Percentiles rank a stretch among this genome's conserved stretches.
Conservation (phyloP, 306 rosid species). For the Trifolium subterraneum region DNA sequence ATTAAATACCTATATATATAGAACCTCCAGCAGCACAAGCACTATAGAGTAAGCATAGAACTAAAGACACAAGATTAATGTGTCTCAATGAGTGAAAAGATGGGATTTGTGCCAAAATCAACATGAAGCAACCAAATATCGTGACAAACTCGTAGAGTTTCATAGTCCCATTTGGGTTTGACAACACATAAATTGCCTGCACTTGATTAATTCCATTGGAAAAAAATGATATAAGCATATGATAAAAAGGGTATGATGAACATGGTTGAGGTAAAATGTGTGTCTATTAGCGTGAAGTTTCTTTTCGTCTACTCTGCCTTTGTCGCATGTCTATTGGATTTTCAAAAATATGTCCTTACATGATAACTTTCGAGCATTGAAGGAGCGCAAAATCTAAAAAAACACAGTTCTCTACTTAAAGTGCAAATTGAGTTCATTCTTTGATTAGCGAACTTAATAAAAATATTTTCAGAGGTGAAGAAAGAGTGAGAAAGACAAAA, state of each 20-base stretch:
- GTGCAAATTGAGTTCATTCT: too few species aligned
- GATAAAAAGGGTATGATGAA: neutral
- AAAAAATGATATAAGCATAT: neutral
- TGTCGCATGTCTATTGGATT: too few species aligned
- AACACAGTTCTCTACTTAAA: too few species aligned
- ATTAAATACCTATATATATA: constrained; percentile 62
- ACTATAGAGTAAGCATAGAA: constrained; percentile 67
- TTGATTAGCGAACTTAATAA: too few species aligned
- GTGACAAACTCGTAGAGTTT: constrained; percentile 69
- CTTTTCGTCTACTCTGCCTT: too few species aligned
- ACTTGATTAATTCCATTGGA: neutral
- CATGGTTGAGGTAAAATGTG: neutral
- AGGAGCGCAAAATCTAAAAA: too few species aligned
- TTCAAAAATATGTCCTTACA: too few species aligned
- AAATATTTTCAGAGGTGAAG: too few species aligned
- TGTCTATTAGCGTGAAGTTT: neutral
- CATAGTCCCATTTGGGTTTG: constrained; percentile 61
- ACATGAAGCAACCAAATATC: constrained; percentile 78
- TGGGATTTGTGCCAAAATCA: constrained; percentile 77
- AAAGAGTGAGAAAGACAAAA: too few species aligned
- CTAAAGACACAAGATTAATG: constrained; percentile 66
- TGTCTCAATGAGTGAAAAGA: constrained; percentile 83
- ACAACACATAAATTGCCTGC: constrained; percentile 69
- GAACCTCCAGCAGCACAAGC: constrained; percentile 67
- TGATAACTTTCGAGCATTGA: too few species aligned